Conservation (phyloP, 768 basidiomycete genomes). For the Termitomyces heimii region DNA sequence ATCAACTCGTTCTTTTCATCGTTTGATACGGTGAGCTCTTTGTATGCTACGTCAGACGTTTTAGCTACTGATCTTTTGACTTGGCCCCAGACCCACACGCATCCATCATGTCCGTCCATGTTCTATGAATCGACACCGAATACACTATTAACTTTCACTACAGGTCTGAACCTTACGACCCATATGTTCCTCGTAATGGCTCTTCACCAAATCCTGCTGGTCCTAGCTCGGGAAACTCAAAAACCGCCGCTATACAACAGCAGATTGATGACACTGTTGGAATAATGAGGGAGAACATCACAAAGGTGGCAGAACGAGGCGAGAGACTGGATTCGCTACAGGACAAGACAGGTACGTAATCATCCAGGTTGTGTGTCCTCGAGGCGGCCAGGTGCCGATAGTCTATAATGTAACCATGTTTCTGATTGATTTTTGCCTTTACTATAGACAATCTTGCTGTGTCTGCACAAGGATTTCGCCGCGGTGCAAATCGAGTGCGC, state of each 20-base stretch:
- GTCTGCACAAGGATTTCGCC: conserved; percentile 97
- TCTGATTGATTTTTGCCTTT: conserved; percentile 2
- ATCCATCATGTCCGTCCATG: conserved; percentile 31
- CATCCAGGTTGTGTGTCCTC: background rate
- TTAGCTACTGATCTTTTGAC: background rate
- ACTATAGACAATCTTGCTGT: conserved; percentile 87
- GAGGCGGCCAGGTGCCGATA: background rate
- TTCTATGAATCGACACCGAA: conserved; percentile 5
- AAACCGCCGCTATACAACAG: conserved; percentile 93
- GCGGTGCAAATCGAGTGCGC: conserved; percentile 94
- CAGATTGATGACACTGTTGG: conserved; percentile 97
- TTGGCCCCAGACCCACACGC: conserved; percentile 22
- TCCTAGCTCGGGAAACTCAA: conserved; percentile 55
- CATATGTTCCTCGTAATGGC: conserved; percentile 88
- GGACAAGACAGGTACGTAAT: conserved; percentile 89
- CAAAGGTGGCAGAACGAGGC: conserved; percentile 91
- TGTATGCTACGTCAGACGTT: background rate
- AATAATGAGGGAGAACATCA: conserved; percentile 98
- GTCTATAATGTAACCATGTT: background rate
- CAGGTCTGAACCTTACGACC: conserved; percentile 99
- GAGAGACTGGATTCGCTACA: conserved; percentile 91
- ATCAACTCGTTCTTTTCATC: conserved; percentile 20
- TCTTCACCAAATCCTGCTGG: conserved; percentile 49
- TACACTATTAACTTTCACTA: conserved; percentile 10
- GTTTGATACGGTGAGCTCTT: conserved; percentile 34